Conservation (phyloP, 2,329 filamentous ascomycete genomes). For the Aspergillus fischeri region DNA sequence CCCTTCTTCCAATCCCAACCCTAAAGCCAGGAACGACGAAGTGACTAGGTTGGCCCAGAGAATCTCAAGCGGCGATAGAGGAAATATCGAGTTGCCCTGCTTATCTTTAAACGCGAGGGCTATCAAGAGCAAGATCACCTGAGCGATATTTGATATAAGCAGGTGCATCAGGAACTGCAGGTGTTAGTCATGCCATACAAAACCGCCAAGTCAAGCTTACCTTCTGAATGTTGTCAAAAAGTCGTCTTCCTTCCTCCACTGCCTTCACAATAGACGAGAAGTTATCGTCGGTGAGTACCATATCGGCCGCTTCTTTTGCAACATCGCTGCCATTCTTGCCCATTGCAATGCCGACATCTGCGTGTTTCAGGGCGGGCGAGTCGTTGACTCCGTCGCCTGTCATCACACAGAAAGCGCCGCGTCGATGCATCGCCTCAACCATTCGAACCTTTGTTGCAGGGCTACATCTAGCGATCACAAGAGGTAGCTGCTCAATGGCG, state of each 20-base stretch:
- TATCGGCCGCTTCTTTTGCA: constrained; percentile 70
- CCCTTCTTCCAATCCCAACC: constrained; percentile 73
- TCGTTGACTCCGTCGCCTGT: constrained; percentile 88
- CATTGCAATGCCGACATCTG: constrained; percentile 88
- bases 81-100: constrained; percentile 71
- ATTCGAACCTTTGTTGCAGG: constrained; percentile 85
- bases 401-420: constrained; percentile 75
- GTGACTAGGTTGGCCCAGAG: constrained; percentile 92
- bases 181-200: constrained; percentile 26
- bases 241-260: constrained; percentile 75
- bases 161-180: constrained; percentile 67
- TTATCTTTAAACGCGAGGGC: constrained; percentile 76
- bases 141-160: constrained; percentile 75
- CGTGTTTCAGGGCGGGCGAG: constrained; percentile 72
- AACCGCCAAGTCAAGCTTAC: constrained; percentile 1
- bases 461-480: constrained; percentile 79
- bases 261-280: constrained; percentile 82
- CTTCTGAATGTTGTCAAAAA: constrained; percentile 87
- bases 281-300: constrained; percentile 68
- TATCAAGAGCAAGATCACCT: constrained; percentile 74
- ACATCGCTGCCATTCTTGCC: constrained; percentile 79
- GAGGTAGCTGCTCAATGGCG: constrained; percentile 65
- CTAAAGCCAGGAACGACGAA: constrained; percentile 79
- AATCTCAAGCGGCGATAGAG: constrained; percentile 78
- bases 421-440: constrained; percentile 81